These are phyloP conservation scores for Candida neerlandica DNA, from an alignment of 1,139 yeast genomes.

Conservation along the genomic window DNA sequence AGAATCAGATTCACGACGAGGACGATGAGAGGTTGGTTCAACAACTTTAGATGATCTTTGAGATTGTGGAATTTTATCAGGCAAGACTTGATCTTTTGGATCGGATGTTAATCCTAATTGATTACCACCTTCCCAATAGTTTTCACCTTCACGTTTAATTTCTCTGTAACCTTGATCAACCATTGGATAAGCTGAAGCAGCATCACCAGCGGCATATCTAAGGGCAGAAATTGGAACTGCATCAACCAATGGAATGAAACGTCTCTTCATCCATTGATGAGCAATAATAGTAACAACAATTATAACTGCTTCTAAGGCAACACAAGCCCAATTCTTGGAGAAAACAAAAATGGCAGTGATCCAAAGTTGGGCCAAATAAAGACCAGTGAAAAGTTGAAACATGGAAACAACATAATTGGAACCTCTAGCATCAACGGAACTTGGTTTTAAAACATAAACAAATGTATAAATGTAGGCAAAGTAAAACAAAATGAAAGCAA, in stretches of 20 bases:
- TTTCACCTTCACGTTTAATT: constrained; percentile 54
- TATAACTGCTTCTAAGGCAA: constrained; percentile 60
- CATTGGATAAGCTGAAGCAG: constrained; percentile 50
- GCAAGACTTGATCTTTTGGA: constrained; percentile 30
- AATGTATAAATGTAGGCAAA: constrained; percentile 62
- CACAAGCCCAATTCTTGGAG: constrained; percentile 73
- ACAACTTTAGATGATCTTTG: constrained; percentile 1
- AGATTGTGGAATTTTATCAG: constrained; percentile 16
- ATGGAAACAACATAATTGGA: constrained; percentile 66
- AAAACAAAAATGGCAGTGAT: constrained; percentile 68
- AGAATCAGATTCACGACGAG: constrained; percentile 13
- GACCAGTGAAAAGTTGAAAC: constrained; percentile 64
- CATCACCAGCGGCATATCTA: constrained; percentile 57
- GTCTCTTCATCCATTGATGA: constrained; percentile 59
- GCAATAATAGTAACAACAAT: constrained; percentile 53
- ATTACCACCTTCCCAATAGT: constrained; percentile 51
- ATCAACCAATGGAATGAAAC: constrained; percentile 62
- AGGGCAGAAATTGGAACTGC: constrained; percentile 77
- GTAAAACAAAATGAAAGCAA: constrained; percentile 51
- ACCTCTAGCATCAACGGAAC: constrained; percentile 60
- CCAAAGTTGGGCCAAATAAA: constrained; percentile 69
- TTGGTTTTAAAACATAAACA: constrained; percentile 59
- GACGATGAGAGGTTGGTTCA: not conserved
- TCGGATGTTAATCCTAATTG: constrained; percentile 36
- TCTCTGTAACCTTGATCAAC: constrained; percentile 67